These are phyloP conservation scores for Cicer pinnatifidum DNA, from an alignment of 306 rosid species.

Conservation along the genomic window DNA sequence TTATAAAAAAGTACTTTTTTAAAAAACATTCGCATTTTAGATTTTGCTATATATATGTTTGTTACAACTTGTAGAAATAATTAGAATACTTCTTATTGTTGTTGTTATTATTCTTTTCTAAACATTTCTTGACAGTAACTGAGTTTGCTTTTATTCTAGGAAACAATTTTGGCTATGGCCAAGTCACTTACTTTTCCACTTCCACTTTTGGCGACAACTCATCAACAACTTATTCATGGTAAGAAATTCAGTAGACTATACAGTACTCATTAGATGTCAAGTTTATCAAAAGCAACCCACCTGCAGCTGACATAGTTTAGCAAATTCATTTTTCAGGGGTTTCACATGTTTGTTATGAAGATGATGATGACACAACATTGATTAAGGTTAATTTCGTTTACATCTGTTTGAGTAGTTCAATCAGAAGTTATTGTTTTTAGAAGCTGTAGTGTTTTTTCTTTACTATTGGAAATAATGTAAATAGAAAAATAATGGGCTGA, in stretches of 20 bases:
- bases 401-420: slow-evolving; percentile 39
- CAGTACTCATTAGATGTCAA: slow-evolving; percentile 35
- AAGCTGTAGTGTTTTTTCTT: slow-evolving; percentile 29
- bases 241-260: slow-evolving; percentile 39
- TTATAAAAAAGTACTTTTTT: background rate
- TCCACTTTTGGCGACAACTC: slow-evolving; percentile 80
- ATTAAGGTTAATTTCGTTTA: slow-evolving; percentile 61
- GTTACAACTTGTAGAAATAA: background rate
- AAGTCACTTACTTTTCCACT: slow-evolving; percentile 85
- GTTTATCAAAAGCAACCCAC: slow-evolving; percentile 42
- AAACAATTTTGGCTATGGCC: slow-evolving; percentile 69
- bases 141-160: slow-evolving; percentile 58
- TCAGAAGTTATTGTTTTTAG: slow-evolving; percentile 8
- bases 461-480: background rate
- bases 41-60: background rate
- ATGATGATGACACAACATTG: slow-evolving; percentile 51
- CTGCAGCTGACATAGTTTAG: slow-evolving; percentile 38
- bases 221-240: slow-evolving; percentile 91
- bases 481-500: background rate
- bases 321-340: slow-evolving; percentile 59
- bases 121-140: slow-evolving; percentile 23
- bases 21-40: background rate
- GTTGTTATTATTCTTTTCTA: slow-evolving; percentile 36
- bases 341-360: slow-evolving; percentile 52
- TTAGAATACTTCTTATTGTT: background rate